Evolutionary conservation across 2,329 filamentous ascomycete genomes (phyloP), one percentile per base, ranked within the genome.

Genomic region (Penicillium sp.): DNA sequence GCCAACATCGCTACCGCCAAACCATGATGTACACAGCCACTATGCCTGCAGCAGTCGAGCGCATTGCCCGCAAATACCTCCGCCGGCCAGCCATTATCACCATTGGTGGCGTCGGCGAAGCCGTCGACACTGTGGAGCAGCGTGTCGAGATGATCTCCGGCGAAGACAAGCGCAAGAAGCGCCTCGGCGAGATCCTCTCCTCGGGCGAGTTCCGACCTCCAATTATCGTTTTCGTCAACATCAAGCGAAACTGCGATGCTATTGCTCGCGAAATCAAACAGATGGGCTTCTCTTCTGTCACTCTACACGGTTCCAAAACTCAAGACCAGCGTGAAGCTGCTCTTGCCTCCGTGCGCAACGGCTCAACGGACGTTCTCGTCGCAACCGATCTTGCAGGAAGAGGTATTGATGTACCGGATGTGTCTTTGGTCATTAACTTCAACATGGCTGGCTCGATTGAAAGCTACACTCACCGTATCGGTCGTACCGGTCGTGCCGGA

Each of bases 1-100:
- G 86, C 64, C 82, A 84, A 54, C 88, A 89, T 66, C 83, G 89
- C 19, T 97, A 97, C 77, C 82, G 94, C 55, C 93, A 99, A 74
- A 99, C 94, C 0, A 99, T 99, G 94, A 99, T 99, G 94, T 99
- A 97, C 84, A 97, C 94, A 61, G 94, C 94, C 49, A 99, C 94
- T 27, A 99, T 99, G 94, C 92, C 94, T 1, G 78, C 89, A 0
- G 85, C 89, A 0, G 90, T 99, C 14, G 94, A 99, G 71, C 89
- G 90, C 59, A 97, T 99, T 60, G 94, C 94, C n/a, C 88, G 92
- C 66, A 96, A 96, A 71, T 99, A 99, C 70, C 84, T 97, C 14
- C 89, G 93, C 0, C 85, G 94, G 11, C 94, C 94, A 0, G 94
- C 94, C 18, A 94, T 92, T 47, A 91, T 97, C 36, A 96, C 89